Evolutionary conservation across 2,329 filamentous ascomycete species (phyloP).

Genomic region (Aspergillus versicolor): DNA sequence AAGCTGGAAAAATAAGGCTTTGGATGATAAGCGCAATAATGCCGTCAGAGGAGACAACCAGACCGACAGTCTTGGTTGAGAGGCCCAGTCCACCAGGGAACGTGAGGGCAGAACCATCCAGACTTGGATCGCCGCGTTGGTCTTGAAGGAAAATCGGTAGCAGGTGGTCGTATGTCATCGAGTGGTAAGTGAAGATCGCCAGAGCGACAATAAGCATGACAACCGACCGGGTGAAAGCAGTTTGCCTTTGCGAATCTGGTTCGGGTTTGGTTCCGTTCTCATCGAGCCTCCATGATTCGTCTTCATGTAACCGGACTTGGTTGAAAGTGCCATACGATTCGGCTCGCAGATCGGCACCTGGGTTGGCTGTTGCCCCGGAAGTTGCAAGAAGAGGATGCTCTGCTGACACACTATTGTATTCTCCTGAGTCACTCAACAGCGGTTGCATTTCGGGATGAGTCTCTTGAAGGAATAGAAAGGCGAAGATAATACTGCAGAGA

Average conservation of each 20-base stretch:
- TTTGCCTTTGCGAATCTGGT: conserved; percentile 41
- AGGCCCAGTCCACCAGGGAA: conserved; percentile 66
- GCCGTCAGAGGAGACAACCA: conserved; percentile 69
- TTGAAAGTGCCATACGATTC: conserved; percentile 78
- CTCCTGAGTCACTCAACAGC: conserved; percentile 36
- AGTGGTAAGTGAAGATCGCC: conserved; percentile 90
- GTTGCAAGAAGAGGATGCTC: conserved; percentile 75
- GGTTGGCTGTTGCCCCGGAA: conserved; percentile 70
- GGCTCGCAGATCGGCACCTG: conserved; percentile 70
- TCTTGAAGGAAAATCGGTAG: conserved; percentile 93
- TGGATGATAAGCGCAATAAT: conserved; percentile 72
- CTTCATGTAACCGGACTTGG: conserved; percentile 54
- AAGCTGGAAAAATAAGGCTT: conserved; percentile 66
- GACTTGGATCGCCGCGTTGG: conserved; percentile 38
- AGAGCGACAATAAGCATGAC: conserved; percentile 76
- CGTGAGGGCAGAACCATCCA: conserved; percentile 48
- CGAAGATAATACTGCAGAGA: conserved; percentile 73
- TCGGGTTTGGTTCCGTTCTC: conserved; percentile 45
- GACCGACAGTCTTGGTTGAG: conserved; percentile 64
- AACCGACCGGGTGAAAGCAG: conserved; percentile 63
- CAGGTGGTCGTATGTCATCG: conserved; percentile 91
- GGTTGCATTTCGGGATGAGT: conserved; percentile 82
- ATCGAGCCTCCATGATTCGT: conserved; percentile 53
- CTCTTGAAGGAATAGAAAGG: conserved; percentile 80
- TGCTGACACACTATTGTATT: conserved; percentile 48